Conservation (phyloP, 2,329 filamentous ascomycete genomes). For the Capronia coronata region DNA sequence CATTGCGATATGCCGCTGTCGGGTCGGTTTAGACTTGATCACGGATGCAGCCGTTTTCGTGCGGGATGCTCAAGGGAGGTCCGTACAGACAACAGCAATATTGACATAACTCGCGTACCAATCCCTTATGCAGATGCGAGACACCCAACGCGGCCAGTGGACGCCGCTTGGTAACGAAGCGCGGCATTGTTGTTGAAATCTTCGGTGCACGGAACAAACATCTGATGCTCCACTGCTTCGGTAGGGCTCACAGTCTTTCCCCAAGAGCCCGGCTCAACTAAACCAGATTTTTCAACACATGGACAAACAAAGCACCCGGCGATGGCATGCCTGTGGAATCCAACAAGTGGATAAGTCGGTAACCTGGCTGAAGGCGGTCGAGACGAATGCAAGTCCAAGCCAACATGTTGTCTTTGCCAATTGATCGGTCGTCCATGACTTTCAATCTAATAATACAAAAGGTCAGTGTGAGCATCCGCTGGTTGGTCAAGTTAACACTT, state of each 20-base stretch:
- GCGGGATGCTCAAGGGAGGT: background rate
- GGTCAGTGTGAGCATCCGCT: conserved; percentile 8
- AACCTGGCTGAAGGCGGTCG: conserved; percentile 69
- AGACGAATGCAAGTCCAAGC: conserved; percentile 86
- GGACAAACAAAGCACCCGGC: conserved; percentile 65
- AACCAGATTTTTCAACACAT: conserved; percentile 54
- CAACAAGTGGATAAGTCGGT: conserved; percentile 69
- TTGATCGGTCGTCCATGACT: conserved; percentile 71
- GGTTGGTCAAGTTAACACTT: conserved; percentile 6
- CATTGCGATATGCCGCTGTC: background rate
- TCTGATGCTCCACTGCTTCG: background rate
- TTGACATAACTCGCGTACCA: background rate
- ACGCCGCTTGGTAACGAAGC: background rate
- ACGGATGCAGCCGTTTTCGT: background rate
- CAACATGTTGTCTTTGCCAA: conserved; percentile 68
- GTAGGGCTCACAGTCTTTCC: no score
- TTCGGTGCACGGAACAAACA: no score
- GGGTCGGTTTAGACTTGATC: background rate
- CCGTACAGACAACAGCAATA: background rate
- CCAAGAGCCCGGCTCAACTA: conserved; percentile 7
- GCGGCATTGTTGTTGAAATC: background rate
- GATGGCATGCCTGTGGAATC: conserved; percentile 61
- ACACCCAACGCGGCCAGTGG: background rate
- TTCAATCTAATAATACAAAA: conserved; percentile 56
- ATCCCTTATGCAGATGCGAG: no score